Percentiles rank a stretch among this genome's conserved stretches.
Evolutionary conservation across 352 stramenopile genomes (phyloP).

Genomic region (Globisporangium lucens): DNA sequence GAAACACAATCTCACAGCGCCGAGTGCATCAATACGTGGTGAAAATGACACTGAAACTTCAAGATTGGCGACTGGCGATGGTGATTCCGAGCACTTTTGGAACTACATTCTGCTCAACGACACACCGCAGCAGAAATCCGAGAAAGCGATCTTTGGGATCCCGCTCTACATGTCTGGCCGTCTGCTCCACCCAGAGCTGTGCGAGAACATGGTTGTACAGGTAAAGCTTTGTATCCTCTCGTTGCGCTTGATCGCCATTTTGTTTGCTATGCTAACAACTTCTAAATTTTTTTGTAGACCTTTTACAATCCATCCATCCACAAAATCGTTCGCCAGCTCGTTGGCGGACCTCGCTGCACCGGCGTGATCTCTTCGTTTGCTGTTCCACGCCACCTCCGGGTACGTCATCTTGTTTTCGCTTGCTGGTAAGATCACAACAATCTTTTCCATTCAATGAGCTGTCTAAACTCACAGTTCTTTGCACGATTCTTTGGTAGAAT

Average conservation of each 20-base stretch:
- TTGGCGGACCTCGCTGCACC: slow-evolving; percentile 72
- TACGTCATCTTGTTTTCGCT: slow-evolving; percentile 20
- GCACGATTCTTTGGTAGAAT: slow-evolving; percentile 16
- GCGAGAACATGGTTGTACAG: slow-evolving; percentile 85
- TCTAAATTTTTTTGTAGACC: slow-evolving; percentile 30
- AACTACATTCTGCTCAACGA: slow-evolving; percentile 66
- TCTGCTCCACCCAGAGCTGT: slow-evolving; percentile 76
- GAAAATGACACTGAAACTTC: neutral
- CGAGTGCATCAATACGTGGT: neutral
- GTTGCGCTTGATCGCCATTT: neutral
- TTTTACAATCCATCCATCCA: slow-evolving; percentile 86
- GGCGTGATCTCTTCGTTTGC: slow-evolving; percentile 66
- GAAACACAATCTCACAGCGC: slow-evolving; percentile 25
- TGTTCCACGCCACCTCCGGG: slow-evolving; percentile 39
- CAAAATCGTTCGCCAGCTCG: slow-evolving; percentile 79
- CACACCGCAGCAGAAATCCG: slow-evolving; percentile 50
- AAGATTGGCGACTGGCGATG: neutral
- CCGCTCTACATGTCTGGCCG: slow-evolving; percentile 84
- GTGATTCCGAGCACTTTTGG: slow-evolving; percentile 51
- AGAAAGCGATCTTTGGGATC: slow-evolving; percentile 76
- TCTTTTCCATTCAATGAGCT: neutral
- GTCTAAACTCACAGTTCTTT: neutral
- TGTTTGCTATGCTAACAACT: neutral
- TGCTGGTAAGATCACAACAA: neutral
- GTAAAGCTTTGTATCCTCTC: slow-evolving; percentile 16